Evolutionary conservation across 176 grass and related monocot genomes (phyloP), one percentile per base, ranked within the genome.

Genomic region (Alopecurus myosuroides): DNA sequence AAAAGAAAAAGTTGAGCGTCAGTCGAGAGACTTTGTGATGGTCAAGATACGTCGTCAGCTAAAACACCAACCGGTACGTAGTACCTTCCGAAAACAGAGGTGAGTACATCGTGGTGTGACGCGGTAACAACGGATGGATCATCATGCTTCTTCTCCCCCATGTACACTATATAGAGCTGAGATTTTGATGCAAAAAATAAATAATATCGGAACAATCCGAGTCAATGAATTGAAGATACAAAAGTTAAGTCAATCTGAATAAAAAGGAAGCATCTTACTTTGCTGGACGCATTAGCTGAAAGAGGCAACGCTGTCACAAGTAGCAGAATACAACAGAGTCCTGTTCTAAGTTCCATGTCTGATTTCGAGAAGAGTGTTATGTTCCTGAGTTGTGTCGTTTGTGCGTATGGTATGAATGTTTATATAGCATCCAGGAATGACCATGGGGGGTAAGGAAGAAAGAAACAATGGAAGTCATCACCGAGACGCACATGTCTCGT

Each of bases 1-100:
- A 13, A 46, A 45, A n/a, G n/a, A 1, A 45, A 45, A 0, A 46
- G 0, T 3, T 46, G 2, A 15, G 3, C 4, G 12, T 3, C 39
- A 12, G n/a, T n/a, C n/a, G n/a, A n/a, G n/a, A n/a, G n/a, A n/a
- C n/a, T n/a, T n/a, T n/a, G n/a, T n/a, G n/a, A n/a, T n/a, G n/a
- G n/a, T n/a, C n/a, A n/a, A n/a, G n/a, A n/a, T n/a, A n/a, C n/a
- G n/a, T n/a, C n/a, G n/a, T n/a, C n/a, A n/a, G n/a, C n/a, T n/a
- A n/a, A n/a, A n/a, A n/a, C n/a, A n/a, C n/a, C n/a, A n/a, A n/a
- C n/a, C n/a, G n/a, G n/a, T n/a, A n/a, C n/a, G n/a, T n/a, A n/a
- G n/a, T 80, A 87, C 85, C 85, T 87, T 17, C 71, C 85, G 23
- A 82, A 5, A 28, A 87, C 60, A 45, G 36, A 82, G 2, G 85